Percentiles rank a stretch among this genome's conserved stretches.
Conservation (phyloP, 129 eudicot species). For the Flaveria linearis region DNA sequence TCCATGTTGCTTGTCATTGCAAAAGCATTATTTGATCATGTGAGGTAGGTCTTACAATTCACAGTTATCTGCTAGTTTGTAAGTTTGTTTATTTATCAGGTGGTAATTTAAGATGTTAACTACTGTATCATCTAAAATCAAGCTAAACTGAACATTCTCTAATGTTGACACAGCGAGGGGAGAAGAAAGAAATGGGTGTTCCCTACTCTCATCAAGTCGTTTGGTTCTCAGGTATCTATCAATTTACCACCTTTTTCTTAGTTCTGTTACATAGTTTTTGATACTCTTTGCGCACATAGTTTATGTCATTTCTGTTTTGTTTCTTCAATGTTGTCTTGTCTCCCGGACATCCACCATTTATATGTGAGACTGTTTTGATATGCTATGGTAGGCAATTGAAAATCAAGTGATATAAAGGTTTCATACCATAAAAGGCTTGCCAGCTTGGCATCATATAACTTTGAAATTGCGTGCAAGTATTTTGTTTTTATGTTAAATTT, state of each 20-base stretch:
- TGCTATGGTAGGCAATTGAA: no score
- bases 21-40: conserved; percentile 89
- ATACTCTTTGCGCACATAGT: neutral
- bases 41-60: conserved; percentile 47
- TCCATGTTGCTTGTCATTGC: conserved; percentile 89
- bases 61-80: neutral
- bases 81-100: neutral
- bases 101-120: neutral
- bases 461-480: neutral
- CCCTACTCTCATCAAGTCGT: conserved; percentile 61
- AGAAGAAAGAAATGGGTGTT: conserved; percentile 95
- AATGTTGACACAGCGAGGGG: conserved; percentile 69
- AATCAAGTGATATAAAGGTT: neutral
- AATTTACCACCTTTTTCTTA: neutral
- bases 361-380: no score
- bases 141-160: neutral
- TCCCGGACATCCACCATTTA: no score
- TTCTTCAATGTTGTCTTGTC: no score
- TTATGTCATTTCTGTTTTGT: neutral
- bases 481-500: neutral
- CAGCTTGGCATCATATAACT: neutral
- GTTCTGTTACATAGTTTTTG: conserved; percentile 7
- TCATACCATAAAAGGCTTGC: neutral
- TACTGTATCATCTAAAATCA: neutral
- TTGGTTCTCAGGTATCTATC: conserved; percentile 48